These are phyloP conservation scores for Sarcodon sp. DNA, from an alignment of 768 basidiomycete genomes.

Conservation along the genomic window DNA sequence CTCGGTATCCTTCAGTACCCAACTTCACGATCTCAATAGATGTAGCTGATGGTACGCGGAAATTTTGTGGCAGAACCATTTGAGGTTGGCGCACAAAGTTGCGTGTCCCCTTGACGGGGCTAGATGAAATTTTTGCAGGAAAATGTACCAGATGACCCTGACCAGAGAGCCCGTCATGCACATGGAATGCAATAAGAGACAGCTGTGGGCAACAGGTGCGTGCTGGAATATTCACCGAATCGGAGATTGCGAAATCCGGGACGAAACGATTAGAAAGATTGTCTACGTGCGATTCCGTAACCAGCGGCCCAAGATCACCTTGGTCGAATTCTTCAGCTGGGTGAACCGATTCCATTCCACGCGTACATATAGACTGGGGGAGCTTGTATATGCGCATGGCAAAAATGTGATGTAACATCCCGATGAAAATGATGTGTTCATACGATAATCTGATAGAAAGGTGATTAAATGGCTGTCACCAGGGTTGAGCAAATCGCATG, in stretches of 20 bases:
- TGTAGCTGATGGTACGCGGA: constrained; percentile 10
- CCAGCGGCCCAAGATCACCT: constrained; percentile 9
- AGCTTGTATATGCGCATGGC: constrained; percentile 19
- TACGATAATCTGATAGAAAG: constrained; percentile 20
- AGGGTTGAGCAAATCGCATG: neutral
- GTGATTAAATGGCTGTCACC: constrained; percentile 16
- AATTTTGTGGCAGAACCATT: constrained; percentile 2
- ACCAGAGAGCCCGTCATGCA: neutral
- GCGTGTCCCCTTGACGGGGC: neutral
- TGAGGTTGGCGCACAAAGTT: neutral
- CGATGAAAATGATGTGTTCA: constrained; percentile 19
- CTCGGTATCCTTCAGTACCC: constrained; percentile 27
- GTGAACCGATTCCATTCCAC: neutral
- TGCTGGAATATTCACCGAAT: neutral
- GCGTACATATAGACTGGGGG: constrained; percentile 6
- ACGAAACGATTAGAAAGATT: neutral
- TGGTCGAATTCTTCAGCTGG: constrained; percentile 5
- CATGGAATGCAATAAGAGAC: constrained; percentile 2
- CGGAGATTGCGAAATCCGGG: neutral
- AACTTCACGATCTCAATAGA: constrained; percentile 15
- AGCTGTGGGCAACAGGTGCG: neutral
- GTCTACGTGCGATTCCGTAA: constrained; percentile 4
- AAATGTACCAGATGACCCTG: constrained; percentile 3
- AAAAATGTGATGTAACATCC: constrained; percentile 15
- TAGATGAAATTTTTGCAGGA: neutral